These are phyloP conservation scores for Pseudopediastrum boryanum DNA, from an alignment of 139 green algal species.

Conservation along the genomic window DNA sequence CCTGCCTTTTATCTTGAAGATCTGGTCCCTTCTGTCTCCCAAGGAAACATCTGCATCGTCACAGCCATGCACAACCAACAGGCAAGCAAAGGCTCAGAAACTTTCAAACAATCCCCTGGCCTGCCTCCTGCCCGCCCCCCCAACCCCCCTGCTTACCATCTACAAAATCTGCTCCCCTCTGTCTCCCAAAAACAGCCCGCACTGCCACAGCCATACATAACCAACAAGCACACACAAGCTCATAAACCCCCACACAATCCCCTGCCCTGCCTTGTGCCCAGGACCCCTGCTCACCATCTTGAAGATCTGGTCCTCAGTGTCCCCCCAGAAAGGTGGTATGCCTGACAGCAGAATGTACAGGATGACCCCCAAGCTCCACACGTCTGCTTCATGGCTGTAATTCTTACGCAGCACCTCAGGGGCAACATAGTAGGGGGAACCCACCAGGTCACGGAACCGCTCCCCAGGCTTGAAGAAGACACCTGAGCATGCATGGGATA, in stretches of 20 bases:
- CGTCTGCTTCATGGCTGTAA: conserved; percentile 73
- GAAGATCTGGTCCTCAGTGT: conserved; percentile 62
- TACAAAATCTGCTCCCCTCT: conserved; percentile 59
- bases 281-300: conserved; percentile 43
- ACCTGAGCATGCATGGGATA: too few species aligned
- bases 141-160: too few species aligned
- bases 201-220: too few species aligned
- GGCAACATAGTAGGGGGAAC: conserved; percentile 77
- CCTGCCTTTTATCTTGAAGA: conserved; percentile 45
- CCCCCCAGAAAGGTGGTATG: conserved; percentile 88
- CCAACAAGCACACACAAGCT: too few species aligned
- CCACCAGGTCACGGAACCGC: conserved; percentile 84
- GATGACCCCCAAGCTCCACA: conserved; percentile 91
- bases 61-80: too few species aligned
- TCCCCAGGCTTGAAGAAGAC: conserved; percentile 92
- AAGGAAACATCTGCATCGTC: too few species aligned
- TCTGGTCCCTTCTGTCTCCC: too few species aligned
- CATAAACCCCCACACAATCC: too few species aligned
- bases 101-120: too few species aligned
- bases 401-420: conserved; percentile 75
- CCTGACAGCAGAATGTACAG: conserved; percentile 93
- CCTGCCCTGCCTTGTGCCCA: too few species aligned
- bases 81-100: too few species aligned
- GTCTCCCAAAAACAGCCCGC: conserved; percentile 89
- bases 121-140: too few species aligned